Percentiles rank a stretch among this genome's conserved stretches.
These are phyloP conservation scores for Monosporascus ibericus DNA, from an alignment of 2,329 filamentous ascomycete species.

Conservation along the genomic window DNA sequence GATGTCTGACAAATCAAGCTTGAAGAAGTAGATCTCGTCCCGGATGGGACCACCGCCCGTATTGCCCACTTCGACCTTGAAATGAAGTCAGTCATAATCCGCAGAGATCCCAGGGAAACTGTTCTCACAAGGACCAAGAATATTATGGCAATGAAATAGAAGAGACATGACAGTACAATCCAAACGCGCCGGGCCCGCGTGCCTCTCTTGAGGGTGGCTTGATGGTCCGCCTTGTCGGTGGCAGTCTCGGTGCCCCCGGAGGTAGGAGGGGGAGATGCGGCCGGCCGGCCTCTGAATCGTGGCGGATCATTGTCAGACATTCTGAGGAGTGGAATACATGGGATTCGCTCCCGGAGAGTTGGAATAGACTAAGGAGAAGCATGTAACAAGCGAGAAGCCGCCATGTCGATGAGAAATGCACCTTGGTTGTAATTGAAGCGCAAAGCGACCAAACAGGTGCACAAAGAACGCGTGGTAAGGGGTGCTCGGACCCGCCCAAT, in stretches of 20 bases:
- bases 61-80: slow-evolving; percentile 63
- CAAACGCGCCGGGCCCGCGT: slow-evolving; percentile 53
- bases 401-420: too few species aligned
- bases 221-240: slow-evolving; percentile 4
- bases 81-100: background rate
- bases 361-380: background rate
- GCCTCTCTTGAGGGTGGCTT: slow-evolving; percentile 35
- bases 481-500: too few species aligned
- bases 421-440: too few species aligned
- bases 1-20: slow-evolving; percentile 75
- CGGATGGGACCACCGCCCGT: slow-evolving; percentile 56
- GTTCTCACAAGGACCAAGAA: slow-evolving; percentile 68
- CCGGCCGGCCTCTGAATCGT: background rate
- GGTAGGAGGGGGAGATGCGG: background rate
- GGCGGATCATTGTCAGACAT: background rate
- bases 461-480: too few species aligned
- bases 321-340: background rate
- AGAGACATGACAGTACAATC: slow-evolving; percentile 57
- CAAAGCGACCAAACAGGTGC: too few species aligned
- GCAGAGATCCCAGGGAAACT: background rate
- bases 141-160: slow-evolving; percentile 68
- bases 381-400: background rate
- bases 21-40: slow-evolving; percentile 74
- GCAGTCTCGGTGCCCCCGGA: background rate
- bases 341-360: background rate